A percentile compares a stretch with the other conserved stretches of the same genome.
phyloP scores from a whole-genome alignment of 2,329 filamentous ascomycete genomes.

The Colletotrichum zoysiae region DNA sequence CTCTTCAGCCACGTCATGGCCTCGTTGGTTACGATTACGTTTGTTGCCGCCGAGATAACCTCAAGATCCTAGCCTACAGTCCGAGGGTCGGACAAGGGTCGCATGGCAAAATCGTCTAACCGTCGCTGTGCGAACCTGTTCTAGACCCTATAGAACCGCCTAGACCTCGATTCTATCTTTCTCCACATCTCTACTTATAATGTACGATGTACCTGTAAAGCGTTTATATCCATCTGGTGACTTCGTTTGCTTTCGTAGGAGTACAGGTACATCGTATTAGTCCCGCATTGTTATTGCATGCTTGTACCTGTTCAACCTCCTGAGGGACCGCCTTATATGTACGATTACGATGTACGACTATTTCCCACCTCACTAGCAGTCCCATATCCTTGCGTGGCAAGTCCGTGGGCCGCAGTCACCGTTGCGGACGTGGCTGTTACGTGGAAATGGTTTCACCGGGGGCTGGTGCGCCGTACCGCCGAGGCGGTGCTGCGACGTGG shows the following conservation, averaged over 20 bases:
- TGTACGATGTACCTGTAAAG: neutral
- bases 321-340: no score
- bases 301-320: no score
- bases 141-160: neutral
- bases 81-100: neutral
- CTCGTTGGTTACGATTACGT: neutral
- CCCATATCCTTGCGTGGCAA: neutral
- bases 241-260: neutral
- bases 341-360: no score
- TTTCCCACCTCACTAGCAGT: neutral
- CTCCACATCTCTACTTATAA: neutral
- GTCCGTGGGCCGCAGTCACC: neutral
- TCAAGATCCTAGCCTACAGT: neutral
- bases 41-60: neutral
- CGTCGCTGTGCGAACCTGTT: neutral
- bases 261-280: no score
- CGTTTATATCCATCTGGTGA: neutral
- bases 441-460: neutral
- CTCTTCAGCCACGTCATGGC: constrained; percentile 4
- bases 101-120: neutral
- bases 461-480: neutral
- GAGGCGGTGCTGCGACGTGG: neutral
- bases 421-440: neutral
- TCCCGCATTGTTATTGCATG: no score
- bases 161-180: neutral